A percentile compares a stretch with the other conserved stretches of the same genome.
Evolutionary conservation across 805 yeast species (phyloP).

Genomic region (Millerozyma acaciae): DNA sequence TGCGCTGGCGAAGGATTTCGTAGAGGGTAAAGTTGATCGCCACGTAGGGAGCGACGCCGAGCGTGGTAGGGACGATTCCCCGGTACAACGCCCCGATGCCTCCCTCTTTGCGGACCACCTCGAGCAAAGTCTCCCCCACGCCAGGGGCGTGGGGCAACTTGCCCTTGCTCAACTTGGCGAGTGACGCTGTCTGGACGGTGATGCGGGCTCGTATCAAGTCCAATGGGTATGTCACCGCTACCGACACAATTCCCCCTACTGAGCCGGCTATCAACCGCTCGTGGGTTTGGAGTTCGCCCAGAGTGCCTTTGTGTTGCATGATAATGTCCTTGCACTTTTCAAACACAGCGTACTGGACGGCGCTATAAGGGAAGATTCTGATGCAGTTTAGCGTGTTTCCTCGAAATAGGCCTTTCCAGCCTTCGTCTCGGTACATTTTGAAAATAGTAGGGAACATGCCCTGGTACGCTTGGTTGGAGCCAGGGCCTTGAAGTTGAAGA

Average conservation of each 20-base stretch:
- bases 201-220: slow-evolving; percentile 88
- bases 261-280: slow-evolving; percentile 76
- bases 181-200: slow-evolving; percentile 79
- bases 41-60: slow-evolving; percentile 95
- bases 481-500: slow-evolving; percentile 79
- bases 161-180: slow-evolving; percentile 45
- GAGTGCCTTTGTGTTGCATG: slow-evolving; percentile 12
- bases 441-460: slow-evolving; percentile 74
- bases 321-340: slow-evolving; percentile 53
- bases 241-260: slow-evolving; percentile 75
- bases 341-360: slow-evolving; percentile 87
- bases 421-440: slow-evolving; percentile 85
- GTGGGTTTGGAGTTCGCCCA: slow-evolving; percentile 39
- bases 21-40: slow-evolving; percentile 89
- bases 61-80: slow-evolving; percentile 85
- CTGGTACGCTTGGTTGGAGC: slow-evolving; percentile 45
- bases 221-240: slow-evolving; percentile 82
- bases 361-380: slow-evolving; percentile 88
- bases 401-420: slow-evolving; percentile 82
- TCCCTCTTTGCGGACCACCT: slow-evolving; percentile 75
- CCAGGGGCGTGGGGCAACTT: slow-evolving; percentile 63
- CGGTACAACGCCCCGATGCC: slow-evolving; percentile 74
- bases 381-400: slow-evolving; percentile 91
- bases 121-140: slow-evolving; percentile 50
- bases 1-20: slow-evolving; percentile 68